Evolutionary conservation across 2,329 filamentous ascomycete species (phyloP).

Genomic region (Raffaelea deltoideospora): DNA sequence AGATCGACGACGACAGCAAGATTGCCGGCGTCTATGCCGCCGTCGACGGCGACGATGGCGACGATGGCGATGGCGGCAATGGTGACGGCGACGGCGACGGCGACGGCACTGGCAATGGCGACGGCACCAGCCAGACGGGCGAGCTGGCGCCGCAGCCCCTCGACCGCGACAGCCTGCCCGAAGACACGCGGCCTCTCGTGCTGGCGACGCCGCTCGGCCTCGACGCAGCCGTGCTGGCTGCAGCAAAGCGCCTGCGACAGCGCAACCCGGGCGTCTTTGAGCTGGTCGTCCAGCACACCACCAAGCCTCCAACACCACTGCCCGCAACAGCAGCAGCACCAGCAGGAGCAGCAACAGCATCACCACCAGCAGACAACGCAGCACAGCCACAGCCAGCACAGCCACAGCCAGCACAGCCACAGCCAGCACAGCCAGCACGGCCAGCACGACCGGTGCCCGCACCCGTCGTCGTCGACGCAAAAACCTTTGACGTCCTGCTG

Average conservation of each 20-base stretch:
- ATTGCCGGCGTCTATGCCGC: conserved; percentile 51
- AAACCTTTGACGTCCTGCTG: conserved; percentile 40
- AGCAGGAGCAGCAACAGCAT: neutral
- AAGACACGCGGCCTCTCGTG: conserved; percentile 42
- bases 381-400: too few species aligned
- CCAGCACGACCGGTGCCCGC: too few species aligned
- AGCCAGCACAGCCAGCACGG: too few species aligned
- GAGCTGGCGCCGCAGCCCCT: conserved; percentile 7
- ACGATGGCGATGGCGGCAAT: conserved; percentile 14
- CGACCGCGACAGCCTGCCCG: conserved; percentile 21
- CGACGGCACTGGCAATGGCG: conserved; percentile 8
- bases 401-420: too few species aligned
- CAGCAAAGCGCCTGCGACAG: conserved; percentile 46
- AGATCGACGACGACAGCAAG: conserved; percentile 70
- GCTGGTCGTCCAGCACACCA: conserved; percentile 38
- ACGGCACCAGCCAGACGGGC: conserved; percentile 24
- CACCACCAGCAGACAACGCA: too few species aligned
- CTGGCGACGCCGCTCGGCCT: conserved; percentile 49
- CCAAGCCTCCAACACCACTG: too few species aligned
- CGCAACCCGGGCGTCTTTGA: conserved; percentile 52
- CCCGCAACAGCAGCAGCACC: neutral
- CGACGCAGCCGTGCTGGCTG: conserved; percentile 49
- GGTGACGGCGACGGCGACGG: neutral
- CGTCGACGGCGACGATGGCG: conserved; percentile 38
- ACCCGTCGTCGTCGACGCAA: conserved; percentile 42